These are phyloP conservation scores for Salvia splendens DNA, from an alignment of 257 asterid genomes.

Conservation along the genomic window DNA sequence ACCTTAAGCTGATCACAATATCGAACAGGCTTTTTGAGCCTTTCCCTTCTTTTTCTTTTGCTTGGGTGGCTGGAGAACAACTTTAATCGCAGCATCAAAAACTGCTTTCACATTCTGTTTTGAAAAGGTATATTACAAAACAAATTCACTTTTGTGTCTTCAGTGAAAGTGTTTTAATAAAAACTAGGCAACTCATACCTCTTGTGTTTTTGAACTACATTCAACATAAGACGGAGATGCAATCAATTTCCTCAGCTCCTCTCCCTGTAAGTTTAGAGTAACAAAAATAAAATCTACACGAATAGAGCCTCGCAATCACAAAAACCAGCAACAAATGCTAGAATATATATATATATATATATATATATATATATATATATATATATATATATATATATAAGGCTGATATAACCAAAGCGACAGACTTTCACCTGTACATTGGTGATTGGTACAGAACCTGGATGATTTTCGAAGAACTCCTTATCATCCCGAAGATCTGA, in stretches of 20 bases:
- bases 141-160: not conserved
- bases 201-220: conserved; percentile 78
- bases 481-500: conserved; percentile 98
- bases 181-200: conserved; percentile 43
- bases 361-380: no score
- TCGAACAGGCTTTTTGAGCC: conserved; percentile 64
- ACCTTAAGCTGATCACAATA: conserved; percentile 61
- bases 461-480: conserved; percentile 85
- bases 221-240: conserved; percentile 73
- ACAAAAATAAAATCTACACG: conserved; percentile 17
- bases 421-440: conserved; percentile 67
- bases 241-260: conserved; percentile 62
- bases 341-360: not conserved
- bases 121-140: not conserved
- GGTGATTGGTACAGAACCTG: conserved; percentile 91
- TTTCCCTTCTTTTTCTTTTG: conserved; percentile 68
- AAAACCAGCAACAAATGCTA: conserved; percentile 1
- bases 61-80: conserved; percentile 68
- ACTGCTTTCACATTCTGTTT: conserved; percentile 59
- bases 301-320: conserved; percentile 14
- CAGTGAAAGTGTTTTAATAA: not conserved
- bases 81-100: conserved; percentile 66
- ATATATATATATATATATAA: not conserved
- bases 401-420: conserved; percentile 9
- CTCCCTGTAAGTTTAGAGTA: conserved; percentile 53